These are phyloP conservation scores for Xerocomellus dryophilus DNA, from an alignment of 768 basidiomycete genomes.

Conservation along the genomic window DNA sequence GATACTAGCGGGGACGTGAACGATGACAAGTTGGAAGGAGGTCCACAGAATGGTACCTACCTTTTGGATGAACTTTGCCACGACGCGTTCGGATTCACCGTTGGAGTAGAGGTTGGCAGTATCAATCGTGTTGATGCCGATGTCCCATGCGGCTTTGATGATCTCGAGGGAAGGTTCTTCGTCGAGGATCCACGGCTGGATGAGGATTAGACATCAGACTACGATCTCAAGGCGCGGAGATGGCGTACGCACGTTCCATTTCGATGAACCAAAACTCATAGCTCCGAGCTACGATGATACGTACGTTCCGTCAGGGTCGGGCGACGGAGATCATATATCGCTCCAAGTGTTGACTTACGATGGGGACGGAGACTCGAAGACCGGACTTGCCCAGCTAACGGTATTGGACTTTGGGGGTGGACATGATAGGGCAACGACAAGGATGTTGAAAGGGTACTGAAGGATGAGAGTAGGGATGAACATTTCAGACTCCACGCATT, in stretches of 20 bases:
- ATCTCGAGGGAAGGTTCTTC: conserved; percentile 32
- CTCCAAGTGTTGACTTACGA: too few species aligned
- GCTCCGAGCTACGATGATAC: conserved; percentile 22
- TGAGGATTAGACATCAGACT: not conserved
- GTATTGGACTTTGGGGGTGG: conserved; percentile 26
- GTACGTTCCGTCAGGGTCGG: not conserved
- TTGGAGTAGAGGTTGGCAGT: conserved; percentile 39
- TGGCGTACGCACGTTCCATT: conserved; percentile 24
- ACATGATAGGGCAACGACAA: not conserved
- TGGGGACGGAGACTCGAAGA: conserved; percentile 34
- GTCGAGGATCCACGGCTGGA: conserved; percentile 22
- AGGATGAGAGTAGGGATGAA: not conserved
- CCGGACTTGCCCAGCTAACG: conserved; percentile 32
- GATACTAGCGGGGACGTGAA: conserved; percentile 15
- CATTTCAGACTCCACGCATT: too few species aligned
- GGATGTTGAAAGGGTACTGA: not conserved
- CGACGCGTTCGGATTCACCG: conserved; percentile 37
- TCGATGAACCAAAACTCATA: conserved; percentile 26
- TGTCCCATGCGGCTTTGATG: conserved; percentile 39
- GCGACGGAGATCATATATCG: too few species aligned
- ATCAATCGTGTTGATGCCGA: conserved; percentile 41
- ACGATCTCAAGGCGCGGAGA: not conserved
- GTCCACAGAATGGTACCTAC: conserved; percentile 7
- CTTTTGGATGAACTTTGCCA: conserved; percentile 38
- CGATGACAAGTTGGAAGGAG: too few species aligned